phyloP scores from a whole-genome alignment of 306 rosid genomes.

The Aeschynomene evenia region DNA sequence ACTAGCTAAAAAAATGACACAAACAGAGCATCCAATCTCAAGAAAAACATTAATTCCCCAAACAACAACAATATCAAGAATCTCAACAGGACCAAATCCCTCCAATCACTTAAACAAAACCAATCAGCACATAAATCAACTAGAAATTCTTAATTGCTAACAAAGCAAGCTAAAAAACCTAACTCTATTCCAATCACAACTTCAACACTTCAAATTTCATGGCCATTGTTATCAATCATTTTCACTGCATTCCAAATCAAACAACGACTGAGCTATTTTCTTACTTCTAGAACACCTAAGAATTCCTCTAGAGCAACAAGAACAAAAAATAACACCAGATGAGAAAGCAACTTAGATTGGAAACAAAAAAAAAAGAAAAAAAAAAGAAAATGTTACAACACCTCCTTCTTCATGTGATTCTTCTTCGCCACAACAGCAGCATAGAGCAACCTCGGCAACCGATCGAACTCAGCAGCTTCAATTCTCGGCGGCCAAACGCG shows the following conservation, averaged over 20 bases:
- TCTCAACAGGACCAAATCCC: background rate
- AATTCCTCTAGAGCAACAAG: too few species aligned
- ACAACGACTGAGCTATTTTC: too few species aligned
- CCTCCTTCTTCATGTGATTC: slow-evolving; percentile 74
- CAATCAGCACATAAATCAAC: background rate
- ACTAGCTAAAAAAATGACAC: background rate
- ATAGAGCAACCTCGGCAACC: slow-evolving; percentile 83
- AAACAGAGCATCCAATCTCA: background rate
- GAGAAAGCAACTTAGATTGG: background rate
- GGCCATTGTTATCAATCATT: too few species aligned
- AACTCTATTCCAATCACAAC: too few species aligned
- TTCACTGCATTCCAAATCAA: too few species aligned
- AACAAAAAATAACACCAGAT: background rate
- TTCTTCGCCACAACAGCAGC: slow-evolving; percentile 77
- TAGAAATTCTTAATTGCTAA: too few species aligned
- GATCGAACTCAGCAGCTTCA: slow-evolving; percentile 96
- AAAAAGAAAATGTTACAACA: slow-evolving; percentile 13
- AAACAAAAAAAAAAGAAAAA: background rate
- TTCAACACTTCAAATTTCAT: too few species aligned
- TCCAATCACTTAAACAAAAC: background rate
- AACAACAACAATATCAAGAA: background rate
- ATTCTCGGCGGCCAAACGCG: slow-evolving; percentile 86
- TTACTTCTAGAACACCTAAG: too few species aligned
- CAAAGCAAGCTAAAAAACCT: too few species aligned
- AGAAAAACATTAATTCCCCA: background rate